Base-by-base conservation (phyloP, 1,284 basidiomycete species). In the Sporisorium iseilematis-ciliati region DNA sequence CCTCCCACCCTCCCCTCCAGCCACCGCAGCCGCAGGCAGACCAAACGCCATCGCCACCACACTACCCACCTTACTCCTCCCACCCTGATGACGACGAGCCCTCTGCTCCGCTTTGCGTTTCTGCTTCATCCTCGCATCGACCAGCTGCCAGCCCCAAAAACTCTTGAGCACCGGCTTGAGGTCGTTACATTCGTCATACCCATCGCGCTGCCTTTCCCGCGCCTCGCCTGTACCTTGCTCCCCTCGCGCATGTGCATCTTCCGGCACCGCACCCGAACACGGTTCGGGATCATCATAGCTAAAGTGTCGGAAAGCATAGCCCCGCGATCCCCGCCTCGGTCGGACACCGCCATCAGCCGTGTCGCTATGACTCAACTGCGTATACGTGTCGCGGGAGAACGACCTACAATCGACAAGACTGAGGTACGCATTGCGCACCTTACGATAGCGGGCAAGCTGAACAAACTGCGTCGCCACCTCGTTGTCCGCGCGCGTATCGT, bases 121-220 rank as follows among this genome's bases (percentile, higher is more conserved):
- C 40, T 67, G 65, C 57, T 74, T 77, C 31, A 63, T 26, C 29
- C 69, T 49, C 7, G 58, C 61, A 55, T 79, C 75, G 16, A 79
- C 68, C 35, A 60, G 20, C 59, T 81, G 75, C 79, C 79, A 81
- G 40, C 61, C 71, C 68, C 71, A 80, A 54, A 80, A 81, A 42
- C 63, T 75, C 62, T 81, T 78, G 49, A 81, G 46, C 1, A 80
- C 76, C 0, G 75, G 65, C 43, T 65, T 59, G 35, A 62, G 42
- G 0, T 65, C 62, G 62, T 81, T 78, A 50, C 75, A 78, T 49
- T 81, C 79, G 54, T 81, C 79, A 25, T 65, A 50, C 0, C 65
- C 55, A 38, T 51, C 58, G 31, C 50, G 54, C 4, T 56, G 60
- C 5, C 57, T 48, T 6, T 52, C 52, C 6, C 23, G 3, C 2